phyloP scores from a whole-genome alignment of 2,329 filamentous ascomycete genomes.

The Colletotrichum navitas region DNA sequence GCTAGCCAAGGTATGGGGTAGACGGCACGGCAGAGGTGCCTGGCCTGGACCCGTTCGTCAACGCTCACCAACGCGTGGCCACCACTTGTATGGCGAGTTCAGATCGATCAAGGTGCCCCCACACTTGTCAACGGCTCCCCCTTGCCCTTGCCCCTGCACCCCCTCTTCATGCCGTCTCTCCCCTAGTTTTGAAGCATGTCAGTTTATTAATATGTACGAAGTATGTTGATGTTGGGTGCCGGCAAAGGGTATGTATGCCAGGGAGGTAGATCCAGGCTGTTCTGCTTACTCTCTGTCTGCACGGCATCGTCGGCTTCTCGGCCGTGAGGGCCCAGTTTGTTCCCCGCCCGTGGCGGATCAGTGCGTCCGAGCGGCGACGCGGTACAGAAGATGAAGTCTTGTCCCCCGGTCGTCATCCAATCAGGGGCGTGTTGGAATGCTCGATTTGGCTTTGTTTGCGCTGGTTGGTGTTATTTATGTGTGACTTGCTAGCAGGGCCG shows the following conservation, averaged over 20 bases:
- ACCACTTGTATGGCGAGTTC: neutral
- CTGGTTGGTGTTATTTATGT: neutral
- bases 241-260: neutral
- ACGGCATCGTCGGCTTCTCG: neutral
- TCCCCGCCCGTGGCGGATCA: neutral
- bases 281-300: neutral
- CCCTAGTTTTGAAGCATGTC: neutral
- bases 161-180: neutral
- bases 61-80: neutral
- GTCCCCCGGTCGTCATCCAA: neutral
- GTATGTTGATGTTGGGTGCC: no score
- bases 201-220: neutral
- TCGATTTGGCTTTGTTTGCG: neutral
- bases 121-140: neutral
- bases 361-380: constrained; percentile 1
- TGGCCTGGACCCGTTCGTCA: neutral
- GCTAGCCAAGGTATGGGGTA: neutral
- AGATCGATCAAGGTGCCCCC: neutral
- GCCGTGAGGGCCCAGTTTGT: neutral
- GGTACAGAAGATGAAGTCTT: neutral
- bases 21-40: neutral
- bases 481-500: constrained; percentile 4
- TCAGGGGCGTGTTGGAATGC: neutral
- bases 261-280: no score
- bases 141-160: neutral